Base-by-base conservation (phyloP, 352 stramenopile genomes). In the Pythium monospermum region DNA sequence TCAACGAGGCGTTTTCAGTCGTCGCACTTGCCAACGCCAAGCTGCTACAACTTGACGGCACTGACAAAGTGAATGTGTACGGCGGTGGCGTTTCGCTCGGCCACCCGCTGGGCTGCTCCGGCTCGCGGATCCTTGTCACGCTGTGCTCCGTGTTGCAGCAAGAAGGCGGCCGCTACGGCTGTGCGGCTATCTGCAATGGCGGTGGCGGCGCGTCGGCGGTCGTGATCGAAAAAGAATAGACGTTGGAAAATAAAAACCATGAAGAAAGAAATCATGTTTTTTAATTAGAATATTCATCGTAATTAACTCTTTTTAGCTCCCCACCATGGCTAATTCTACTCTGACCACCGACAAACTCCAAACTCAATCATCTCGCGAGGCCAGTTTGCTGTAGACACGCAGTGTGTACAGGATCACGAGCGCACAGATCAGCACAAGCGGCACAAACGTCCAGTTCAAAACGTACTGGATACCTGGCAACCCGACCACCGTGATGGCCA, bases 1-100 rank as follows among this genome's bases (percentile, higher is more conserved):
- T 99, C 57, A 99, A 99, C 64, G 96, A 99, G 61, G 96, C 96
- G 19, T 99, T 99, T 66, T 79, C 90, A 2, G 94, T 98, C 15
- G 96, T 99, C 7, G 73, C 90, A 0, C 76, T 98, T 18, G 91
- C 83, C 2, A 99, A 98, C 72, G 88, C 83, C 47, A 66, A 96
- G 66, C 55, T 98, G 10, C 38, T 99, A 42, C 75, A 81, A 26
- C 60, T 99, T 6, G 28, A 26, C 28, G 85, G 98, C 67, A 61
- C 64, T 19, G 61, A 62, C 27, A 83, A 73, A 49, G 88, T 99
- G 11, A 99, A 99, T 71, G 88, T 97, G 2, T 96, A 97, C 62
- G 96, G 96, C 46, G 96, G 62, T 50, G 71, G 70, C 39, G 81
- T 86, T 30, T 58, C 76, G 13, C 71, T 86, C 55, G 81, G 71